These are phyloP conservation scores for Diplotaxis tenuifolia DNA, from an alignment of 345 rosid species.

Conservation along the genomic window DNA sequence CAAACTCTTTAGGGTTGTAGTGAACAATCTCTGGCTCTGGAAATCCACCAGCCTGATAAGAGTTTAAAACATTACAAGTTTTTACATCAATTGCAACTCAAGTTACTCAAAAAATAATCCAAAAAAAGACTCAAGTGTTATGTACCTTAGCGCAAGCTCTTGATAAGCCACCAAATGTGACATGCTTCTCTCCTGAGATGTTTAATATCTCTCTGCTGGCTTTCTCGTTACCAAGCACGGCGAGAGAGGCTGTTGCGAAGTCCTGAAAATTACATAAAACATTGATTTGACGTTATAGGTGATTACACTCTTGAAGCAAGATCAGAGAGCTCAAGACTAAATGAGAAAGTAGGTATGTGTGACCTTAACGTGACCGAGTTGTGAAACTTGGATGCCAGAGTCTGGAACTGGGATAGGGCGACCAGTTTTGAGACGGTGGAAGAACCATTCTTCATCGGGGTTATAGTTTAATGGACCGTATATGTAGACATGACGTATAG, in stretches of 20 bases:
- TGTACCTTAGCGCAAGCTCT: constrained; percentile 92
- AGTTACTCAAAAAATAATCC: too few relatives aligned
- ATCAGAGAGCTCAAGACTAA: not conserved
- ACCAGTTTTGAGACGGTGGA: constrained; percentile 89
- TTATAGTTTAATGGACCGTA: constrained; percentile 97
- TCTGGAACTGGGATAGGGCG: constrained; percentile 90
- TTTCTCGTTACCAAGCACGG: constrained; percentile 81
- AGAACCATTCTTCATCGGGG: constrained; percentile 99
- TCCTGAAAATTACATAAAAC: constrained; percentile 51
- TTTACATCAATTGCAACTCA: too few relatives aligned
- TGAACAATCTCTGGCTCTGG: too few relatives aligned
- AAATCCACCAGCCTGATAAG: too few relatives aligned
- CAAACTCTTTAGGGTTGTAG: too few relatives aligned
- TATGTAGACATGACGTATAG: constrained; percentile 86
- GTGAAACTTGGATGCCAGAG: constrained; percentile 79
- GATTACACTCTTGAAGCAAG: not conserved
- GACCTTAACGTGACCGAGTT: constrained; percentile 97
- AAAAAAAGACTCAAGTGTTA: too few relatives aligned
- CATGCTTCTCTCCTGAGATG: constrained; percentile 90
- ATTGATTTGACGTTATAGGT: constrained; percentile 5
- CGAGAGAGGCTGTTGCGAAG: constrained; percentile 72
- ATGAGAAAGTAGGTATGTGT: constrained; percentile 22
- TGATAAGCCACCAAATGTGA: constrained; percentile 89
- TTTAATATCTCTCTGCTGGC: constrained; percentile 85
- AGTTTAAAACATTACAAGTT: too few relatives aligned